Conservation (phyloP, 495 filamentous ascomycete genomes). For the Penicillium goetzii region DNA sequence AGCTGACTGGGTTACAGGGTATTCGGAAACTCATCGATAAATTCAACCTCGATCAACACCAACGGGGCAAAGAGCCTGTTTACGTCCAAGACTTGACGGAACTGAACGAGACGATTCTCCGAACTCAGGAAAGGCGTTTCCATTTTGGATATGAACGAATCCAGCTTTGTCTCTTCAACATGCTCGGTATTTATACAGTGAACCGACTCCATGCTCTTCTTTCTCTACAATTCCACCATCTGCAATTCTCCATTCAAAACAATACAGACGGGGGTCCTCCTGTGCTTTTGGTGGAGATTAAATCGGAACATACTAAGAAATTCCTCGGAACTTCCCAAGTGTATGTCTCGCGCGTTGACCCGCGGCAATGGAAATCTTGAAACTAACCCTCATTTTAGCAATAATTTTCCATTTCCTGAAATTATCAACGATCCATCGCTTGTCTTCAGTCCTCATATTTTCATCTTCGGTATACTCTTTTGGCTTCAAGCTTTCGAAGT, state of each 20-base stretch:
- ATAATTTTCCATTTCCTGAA: conserved; percentile 29
- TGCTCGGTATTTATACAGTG: conserved; percentile 27
- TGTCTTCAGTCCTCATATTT: conserved; percentile 31
- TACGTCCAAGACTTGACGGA: conserved; percentile 32
- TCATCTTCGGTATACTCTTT: conserved; percentile 32
- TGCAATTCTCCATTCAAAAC: not conserved
- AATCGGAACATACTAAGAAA: conserved; percentile 23
- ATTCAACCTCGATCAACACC: conserved; percentile 23
- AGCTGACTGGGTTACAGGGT: conserved; percentile 18
- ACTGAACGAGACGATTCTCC: conserved; percentile 17
- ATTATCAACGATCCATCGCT: conserved; percentile 34
- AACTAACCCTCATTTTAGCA: not conserved
- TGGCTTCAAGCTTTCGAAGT: conserved; percentile 25
- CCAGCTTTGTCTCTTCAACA: conserved; percentile 27
- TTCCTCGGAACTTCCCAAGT: conserved; percentile 24
- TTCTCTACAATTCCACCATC: conserved; percentile 29
- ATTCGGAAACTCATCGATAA: conserved; percentile 13
- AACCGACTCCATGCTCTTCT: conserved; percentile 26
- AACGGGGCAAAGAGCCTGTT: conserved; percentile 27
- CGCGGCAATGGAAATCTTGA: not conserved
- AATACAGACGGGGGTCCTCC: conserved; percentile 29
- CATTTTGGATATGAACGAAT: conserved; percentile 30
- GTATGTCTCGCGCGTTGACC: conserved; percentile 11
- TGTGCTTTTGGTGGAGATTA: conserved; percentile 28
- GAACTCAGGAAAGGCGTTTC: conserved; percentile 20